Evolutionary conservation across 768 basidiomycete species (phyloP), one percentile per base, ranked within the genome.

Genomic region (Mycena vulgaris): DNA sequence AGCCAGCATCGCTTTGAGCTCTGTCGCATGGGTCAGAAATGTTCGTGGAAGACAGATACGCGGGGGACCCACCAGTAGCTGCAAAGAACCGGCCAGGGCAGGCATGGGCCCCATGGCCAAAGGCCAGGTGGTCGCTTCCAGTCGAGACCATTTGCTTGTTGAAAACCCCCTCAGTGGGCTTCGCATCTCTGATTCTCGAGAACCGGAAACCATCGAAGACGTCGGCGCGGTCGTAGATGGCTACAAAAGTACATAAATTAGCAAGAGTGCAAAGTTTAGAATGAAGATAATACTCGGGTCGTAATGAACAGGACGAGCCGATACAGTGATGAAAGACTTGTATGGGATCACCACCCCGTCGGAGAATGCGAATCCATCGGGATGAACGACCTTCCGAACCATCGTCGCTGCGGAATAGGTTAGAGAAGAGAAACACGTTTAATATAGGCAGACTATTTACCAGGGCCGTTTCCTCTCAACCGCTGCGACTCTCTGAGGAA

Each of bases 311-410:
- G 25, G 5, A 3, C 31, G 16, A 1, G 73, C 13, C 0, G 80
- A 64, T 3, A 72, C 73, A 10, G 57, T 31, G 16, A 84, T 30
- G 16, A 68, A 52, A 17, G 76, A 73, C 13, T 80, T 84, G 31
- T 78, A 76, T 0, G 82, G 83, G 28, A 83, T 72, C 9, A 80
- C 51, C 0, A 79, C 80, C 16, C 83, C 83, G 51, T 85, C 81
- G 0, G 80, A 79, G 33, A 85, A 78, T 7, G 73, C 79, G 58
- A 78, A 75, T 25, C 81, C 78, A 40, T 76, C 74, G 47, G 42
- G 23, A 5, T 17, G 31, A 17, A 81, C 23, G 0, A 78, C 81
- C 55, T 76, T 80, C 28, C 83, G 77, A 3, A 30, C 37, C 49
- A 83, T 51, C 5, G 64, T 19, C 35, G 76, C 80, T 83, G 47